These are phyloP conservation scores for Pholiota molesta DNA, from an alignment of 768 basidiomycete species.

Conservation along the genomic window DNA sequence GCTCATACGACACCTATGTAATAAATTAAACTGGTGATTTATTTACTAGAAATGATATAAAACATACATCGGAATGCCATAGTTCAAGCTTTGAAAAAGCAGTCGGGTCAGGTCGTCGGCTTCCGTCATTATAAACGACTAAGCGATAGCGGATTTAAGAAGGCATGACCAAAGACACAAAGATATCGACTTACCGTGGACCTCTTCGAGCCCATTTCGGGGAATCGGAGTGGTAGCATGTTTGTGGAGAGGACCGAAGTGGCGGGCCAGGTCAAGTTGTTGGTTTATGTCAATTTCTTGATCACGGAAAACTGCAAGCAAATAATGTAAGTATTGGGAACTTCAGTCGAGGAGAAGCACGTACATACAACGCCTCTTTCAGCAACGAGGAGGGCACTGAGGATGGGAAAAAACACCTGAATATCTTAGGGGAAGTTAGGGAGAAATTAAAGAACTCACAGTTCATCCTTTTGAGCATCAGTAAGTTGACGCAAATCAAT, in stretches of 20 bases:
- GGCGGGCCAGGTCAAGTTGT: conserved; percentile 70
- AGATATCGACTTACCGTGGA: conserved; percentile 51
- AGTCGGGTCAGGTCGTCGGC: conserved; percentile 60
- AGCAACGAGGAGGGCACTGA: conserved; percentile 70
- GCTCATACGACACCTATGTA: conserved; percentile 68
- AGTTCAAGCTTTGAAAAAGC: conserved; percentile 77
- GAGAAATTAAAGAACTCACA: conserved; percentile 45
- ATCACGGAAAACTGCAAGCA: conserved; percentile 65
- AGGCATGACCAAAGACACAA: neutral
- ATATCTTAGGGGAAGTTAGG: neutral
- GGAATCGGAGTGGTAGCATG: conserved; percentile 84
- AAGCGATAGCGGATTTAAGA: conserved; percentile 7
- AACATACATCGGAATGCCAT: conserved; percentile 76
- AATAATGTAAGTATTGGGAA: neutral
- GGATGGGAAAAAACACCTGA: conserved; percentile 7
- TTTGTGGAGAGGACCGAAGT: conserved; percentile 79
- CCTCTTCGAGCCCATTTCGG: conserved; percentile 73
- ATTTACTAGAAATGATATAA: neutral
- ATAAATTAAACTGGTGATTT: neutral
- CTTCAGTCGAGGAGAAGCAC: conserved; percentile 25
- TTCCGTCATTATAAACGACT: conserved; percentile 76
- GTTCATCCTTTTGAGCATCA: conserved; percentile 73
- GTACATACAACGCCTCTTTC: conserved; percentile 79
- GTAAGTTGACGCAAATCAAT: conserved; percentile 74
- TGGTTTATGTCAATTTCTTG: conserved; percentile 71